phyloP scores from a whole-genome alignment of 2,329 filamentous ascomycete species.

The Daldinia eschscholtzii region DNA sequence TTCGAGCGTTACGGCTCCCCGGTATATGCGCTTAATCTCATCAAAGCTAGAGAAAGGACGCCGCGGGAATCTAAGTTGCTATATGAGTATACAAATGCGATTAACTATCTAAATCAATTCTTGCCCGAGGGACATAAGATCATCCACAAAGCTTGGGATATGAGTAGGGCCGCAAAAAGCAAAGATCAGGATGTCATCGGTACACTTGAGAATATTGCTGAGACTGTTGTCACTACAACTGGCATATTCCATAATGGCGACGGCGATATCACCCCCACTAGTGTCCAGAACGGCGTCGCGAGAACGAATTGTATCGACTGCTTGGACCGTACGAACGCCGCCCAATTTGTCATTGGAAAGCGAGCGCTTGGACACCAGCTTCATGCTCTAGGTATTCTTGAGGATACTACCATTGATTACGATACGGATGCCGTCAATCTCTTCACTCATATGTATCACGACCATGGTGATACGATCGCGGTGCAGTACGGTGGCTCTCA shows the following conservation, averaged over 20 bases:
- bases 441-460: slow-evolving; percentile 98
- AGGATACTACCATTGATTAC: slow-evolving; percentile 83
- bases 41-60: slow-evolving; percentile 88
- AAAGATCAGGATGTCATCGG: slow-evolving; percentile 94
- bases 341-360: slow-evolving; percentile 98
- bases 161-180: slow-evolving; percentile 94
- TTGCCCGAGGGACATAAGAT: slow-evolving; percentile 87
- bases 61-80: slow-evolving; percentile 93
- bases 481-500: slow-evolving; percentile 98
- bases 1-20: slow-evolving; percentile 94
- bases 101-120: slow-evolving; percentile 95
- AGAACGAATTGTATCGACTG: slow-evolving; percentile 99
- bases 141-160: slow-evolving; percentile 95
- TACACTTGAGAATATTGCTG: slow-evolving; percentile 88
- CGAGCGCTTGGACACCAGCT: slow-evolving; percentile 91
- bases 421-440: slow-evolving; percentile 96
- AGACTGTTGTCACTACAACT: slow-evolving; percentile 85
- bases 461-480: slow-evolving; percentile 97
- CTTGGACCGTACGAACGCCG: slow-evolving; percentile 94
- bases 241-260: slow-evolving; percentile 97
- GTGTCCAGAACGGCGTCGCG: slow-evolving; percentile 90
- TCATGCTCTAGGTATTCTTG: slow-evolving; percentile 89
- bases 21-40: slow-evolving; percentile 90
- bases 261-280: slow-evolving; percentile 71
- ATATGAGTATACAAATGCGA: slow-evolving; percentile 86